These are phyloP conservation scores for Chaetomium cochliodes DNA, from an alignment of 495 filamentous ascomycete genomes.

Conservation along the genomic window DNA sequence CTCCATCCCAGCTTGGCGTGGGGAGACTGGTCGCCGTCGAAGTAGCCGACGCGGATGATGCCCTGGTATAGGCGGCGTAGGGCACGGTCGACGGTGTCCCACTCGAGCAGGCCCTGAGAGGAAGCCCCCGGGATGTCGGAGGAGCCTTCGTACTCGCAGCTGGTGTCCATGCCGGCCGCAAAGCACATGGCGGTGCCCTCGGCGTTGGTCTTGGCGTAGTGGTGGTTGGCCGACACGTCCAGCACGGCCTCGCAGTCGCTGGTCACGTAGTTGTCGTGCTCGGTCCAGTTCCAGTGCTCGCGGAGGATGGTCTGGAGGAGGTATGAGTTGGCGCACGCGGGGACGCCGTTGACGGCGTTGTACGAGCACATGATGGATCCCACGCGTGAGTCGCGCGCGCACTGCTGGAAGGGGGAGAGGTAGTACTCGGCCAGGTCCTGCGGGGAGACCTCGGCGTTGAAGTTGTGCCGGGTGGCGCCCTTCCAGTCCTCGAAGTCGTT, in stretches of 20 bases:
- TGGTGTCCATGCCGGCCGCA: conserved; percentile 25
- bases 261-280: conserved; percentile 44
- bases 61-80: conserved; percentile 41
- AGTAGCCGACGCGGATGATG: conserved; percentile 46
- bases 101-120: conserved; percentile 20
- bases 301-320: conserved; percentile 45
- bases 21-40: conserved; percentile 23
- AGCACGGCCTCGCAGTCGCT: conserved; percentile 49
- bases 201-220: conserved; percentile 28
- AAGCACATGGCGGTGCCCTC: conserved; percentile 30
- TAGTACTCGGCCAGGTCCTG: conserved; percentile 52
- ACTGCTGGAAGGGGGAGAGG: conserved; percentile 48
- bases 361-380: conserved; percentile 52
- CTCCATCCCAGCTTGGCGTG: conserved; percentile 24
- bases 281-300: conserved; percentile 48
- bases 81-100: conserved; percentile 27
- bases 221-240: conserved; percentile 36
- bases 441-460: conserved; percentile 41
- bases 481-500: conserved; percentile 59
- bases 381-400: conserved; percentile 46
- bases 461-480: conserved; percentile 35
- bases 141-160: conserved; percentile 25
- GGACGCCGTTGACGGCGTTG: conserved; percentile 48
- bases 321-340: conserved; percentile 45
- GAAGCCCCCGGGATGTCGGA: conserved; percentile 31